Conservation (phyloP, 2,329 filamentous ascomycete species). For the Botrytis pseudocinerea region DNA sequence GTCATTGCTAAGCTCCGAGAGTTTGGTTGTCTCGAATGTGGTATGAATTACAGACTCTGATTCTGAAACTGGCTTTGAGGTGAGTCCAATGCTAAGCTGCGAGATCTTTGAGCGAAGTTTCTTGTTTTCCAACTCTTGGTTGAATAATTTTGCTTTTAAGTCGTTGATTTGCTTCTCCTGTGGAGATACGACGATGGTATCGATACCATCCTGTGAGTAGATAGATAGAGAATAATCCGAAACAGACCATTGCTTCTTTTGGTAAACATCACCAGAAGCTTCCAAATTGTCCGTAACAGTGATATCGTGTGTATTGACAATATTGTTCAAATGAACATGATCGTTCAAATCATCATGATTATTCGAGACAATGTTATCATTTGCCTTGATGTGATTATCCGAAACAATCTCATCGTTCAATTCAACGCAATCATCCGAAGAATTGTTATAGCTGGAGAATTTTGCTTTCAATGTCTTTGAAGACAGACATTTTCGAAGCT, state of each 20-base stretch:
- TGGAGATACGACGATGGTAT: neutral
- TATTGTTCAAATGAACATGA: neutral
- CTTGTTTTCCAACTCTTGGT: neutral
- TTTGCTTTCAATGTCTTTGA: constrained; percentile 8
- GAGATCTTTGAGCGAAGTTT: neutral
- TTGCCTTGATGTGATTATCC: neutral
- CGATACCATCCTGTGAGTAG: constrained; percentile 4
- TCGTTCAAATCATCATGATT: neutral
- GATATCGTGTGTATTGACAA: neutral
- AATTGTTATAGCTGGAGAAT: neutral
- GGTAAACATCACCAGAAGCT: neutral
- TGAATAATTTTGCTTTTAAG: neutral
- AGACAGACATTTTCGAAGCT: neutral
- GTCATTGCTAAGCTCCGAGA: neutral
- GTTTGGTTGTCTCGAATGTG: neutral
- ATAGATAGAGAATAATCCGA: neutral
- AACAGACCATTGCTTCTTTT: neutral
- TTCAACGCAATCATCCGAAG: neutral
- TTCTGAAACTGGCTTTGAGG: neutral
- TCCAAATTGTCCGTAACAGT: neutral
- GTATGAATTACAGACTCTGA: neutral
- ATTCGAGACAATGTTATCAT: neutral
- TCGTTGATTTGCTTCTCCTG: neutral
- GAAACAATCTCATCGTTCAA: neutral
- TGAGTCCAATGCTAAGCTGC: neutral